Evolutionary conservation across 352 stramenopile genomes (phyloP), one percentile per base, ranked within the genome.

Genomic region (Phytophthora syringae): DNA sequence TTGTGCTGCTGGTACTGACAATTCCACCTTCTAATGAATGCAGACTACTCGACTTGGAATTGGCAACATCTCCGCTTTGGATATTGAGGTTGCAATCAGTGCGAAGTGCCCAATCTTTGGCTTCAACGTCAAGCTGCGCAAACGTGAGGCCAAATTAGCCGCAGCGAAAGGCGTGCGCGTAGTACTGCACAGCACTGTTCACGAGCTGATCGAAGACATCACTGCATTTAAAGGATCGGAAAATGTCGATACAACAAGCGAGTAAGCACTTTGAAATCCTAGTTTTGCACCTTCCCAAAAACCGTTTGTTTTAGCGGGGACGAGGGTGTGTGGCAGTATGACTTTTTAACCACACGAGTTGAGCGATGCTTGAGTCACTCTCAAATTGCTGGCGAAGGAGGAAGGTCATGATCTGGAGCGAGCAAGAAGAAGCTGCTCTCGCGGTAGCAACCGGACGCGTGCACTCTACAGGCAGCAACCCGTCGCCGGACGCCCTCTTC

Each of bases 31-130:
- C 50, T n/a, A 27, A 7, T 50, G 34, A 34, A 42, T 54, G 34
- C 30, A 93, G 83, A 95, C 85, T 52, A 85, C 84, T 5, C 82
- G 85, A 24, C 76, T 95, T 24, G 87, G 87, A 21, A 92, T 95
- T 53, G 87, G 87, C 40, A 79, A 91, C 54, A 88, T 95, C 53
- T 86, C 87, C 5, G 72, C 71, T 1, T 84, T 84, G 56, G 87
- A 95, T 57, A 91, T 95, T 32, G 87, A 95, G 44, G 82, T 90
- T 12, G 84, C 84, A 18, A 90, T 90, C 65, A 89, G 89, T 61
- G 71, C 79, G 63, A 79, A 90, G 51, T 95, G 87, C 34, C 86
- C 85, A 40, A 94, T 94, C 63, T 93, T 92, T 27, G 87, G 83
- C 28, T 95, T 95, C 56, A 93, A 93, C 47, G 82, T 94, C 10